Conservation (phyloP, 306 rosid species). For the Quercus ilex region DNA sequence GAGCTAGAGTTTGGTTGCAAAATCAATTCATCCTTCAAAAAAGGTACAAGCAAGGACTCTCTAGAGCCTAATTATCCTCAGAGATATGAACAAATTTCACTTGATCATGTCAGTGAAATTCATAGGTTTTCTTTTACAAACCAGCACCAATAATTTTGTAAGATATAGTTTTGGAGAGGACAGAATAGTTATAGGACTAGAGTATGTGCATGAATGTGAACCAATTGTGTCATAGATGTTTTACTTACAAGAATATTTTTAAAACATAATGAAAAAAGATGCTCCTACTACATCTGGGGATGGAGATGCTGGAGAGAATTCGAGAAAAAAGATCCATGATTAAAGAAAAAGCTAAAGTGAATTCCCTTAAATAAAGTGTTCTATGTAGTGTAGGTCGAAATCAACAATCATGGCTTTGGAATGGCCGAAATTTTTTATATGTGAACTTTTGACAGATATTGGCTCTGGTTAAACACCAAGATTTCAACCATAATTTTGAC, state of each 20-base stretch:
- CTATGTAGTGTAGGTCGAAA: slow-evolving; percentile 18
- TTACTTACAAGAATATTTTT: neutral
- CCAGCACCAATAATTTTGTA: too few relatives aligned
- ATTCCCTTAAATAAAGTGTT: slow-evolving; percentile 29
- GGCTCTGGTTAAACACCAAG: neutral
- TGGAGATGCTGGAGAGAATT: slow-evolving; percentile 4
- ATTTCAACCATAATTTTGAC: neutral
- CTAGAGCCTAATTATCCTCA: too few relatives aligned
- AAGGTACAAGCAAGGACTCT: neutral
- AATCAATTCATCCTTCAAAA: neutral
- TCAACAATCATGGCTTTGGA: slow-evolving; percentile 40
- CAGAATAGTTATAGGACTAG: too few relatives aligned
- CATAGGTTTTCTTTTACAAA: too few relatives aligned
- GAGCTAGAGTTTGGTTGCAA: neutral
- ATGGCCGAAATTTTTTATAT: slow-evolving; percentile 29
- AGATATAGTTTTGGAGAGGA: too few relatives aligned
- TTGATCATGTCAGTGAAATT: too few relatives aligned
- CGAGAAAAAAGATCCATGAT: neutral
- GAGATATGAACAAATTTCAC: too few relatives aligned
- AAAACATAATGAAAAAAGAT: neutral
- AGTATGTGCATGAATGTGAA: neutral
- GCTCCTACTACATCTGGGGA: neutral
- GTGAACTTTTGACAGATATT: slow-evolving; percentile 30
- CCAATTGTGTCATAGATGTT: neutral
- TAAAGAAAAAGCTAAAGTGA: slow-evolving; percentile 32